Conservation (phyloP, 345 rosid genomes). For the Populus euphratica region DNA sequence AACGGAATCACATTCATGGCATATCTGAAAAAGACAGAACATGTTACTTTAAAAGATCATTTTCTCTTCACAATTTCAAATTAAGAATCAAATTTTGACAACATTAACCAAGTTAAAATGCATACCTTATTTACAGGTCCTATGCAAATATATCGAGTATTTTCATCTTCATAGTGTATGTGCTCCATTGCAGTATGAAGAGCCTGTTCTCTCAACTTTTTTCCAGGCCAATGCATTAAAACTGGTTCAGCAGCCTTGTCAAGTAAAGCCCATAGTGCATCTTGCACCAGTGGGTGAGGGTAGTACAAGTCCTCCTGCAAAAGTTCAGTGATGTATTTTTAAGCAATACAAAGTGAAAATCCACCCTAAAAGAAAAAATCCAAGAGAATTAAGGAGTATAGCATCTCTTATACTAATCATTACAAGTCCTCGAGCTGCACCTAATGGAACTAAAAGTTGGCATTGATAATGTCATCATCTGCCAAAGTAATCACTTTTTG, state of each 20-base stretch:
- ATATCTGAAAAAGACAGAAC: background rate
- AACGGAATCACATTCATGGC: background rate
- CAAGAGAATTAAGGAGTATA: background rate
- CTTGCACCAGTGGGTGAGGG: slow-evolving; percentile 89
- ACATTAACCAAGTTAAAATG: slow-evolving; percentile 14
- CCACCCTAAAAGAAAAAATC: background rate
- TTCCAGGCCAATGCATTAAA: slow-evolving; percentile 84
- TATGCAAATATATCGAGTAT: slow-evolving; percentile 88
- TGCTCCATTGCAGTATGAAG: slow-evolving; percentile 56
- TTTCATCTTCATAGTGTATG: slow-evolving; percentile 92
- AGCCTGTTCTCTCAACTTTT: slow-evolving; percentile 87
- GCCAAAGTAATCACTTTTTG: background rate
- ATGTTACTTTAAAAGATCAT: background rate
- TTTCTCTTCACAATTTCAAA: background rate
- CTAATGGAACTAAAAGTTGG: background rate
- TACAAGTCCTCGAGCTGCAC: background rate
- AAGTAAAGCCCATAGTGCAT: slow-evolving; percentile 76
- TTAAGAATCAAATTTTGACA: background rate
- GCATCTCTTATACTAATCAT: background rate
- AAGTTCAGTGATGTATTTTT: background rate
- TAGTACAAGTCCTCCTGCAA: slow-evolving; percentile 93
- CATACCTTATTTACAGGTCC: slow-evolving; percentile 95
- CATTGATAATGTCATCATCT: background rate
- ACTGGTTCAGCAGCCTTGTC: slow-evolving; percentile 71
- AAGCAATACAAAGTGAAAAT: background rate